phyloP scores from a whole-genome alignment of 2,329 filamentous ascomycete genomes.

The Pseudopyricularia cyperi region DNA sequence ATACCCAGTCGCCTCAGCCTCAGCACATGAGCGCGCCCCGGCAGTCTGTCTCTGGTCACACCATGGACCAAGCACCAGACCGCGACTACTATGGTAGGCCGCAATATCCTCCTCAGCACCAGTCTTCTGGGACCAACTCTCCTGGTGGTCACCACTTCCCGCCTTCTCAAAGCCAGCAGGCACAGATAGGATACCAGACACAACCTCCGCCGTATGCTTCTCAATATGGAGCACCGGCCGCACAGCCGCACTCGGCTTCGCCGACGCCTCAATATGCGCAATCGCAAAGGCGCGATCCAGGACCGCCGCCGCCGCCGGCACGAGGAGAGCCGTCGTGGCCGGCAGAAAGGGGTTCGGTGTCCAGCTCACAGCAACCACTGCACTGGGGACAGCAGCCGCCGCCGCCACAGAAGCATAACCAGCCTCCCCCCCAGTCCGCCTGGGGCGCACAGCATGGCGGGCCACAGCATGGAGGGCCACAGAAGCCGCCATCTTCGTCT shows the following conservation, averaged over 20 bases:
- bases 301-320: conserved; percentile 15
- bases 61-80: conserved; percentile 21
- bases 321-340: conserved; percentile 23
- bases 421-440: conserved; percentile 20
- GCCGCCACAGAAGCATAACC: conserved; percentile 18
- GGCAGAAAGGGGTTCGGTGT: conserved; percentile 10
- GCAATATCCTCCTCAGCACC: conserved; percentile 17
- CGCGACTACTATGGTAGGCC: conserved; percentile 36
- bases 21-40: conserved; percentile 33
- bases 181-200: conserved; percentile 12
- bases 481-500: conserved; percentile 20
- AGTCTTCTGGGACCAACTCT: conserved; percentile 16
- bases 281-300: conserved; percentile 28
- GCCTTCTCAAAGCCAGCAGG: conserved; percentile 5
- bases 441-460: conserved; percentile 24
- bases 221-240: conserved; percentile 28
- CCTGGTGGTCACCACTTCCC: conserved; percentile 10
- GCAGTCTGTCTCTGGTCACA: conserved; percentile 23
- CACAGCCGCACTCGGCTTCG: conserved; percentile 30
- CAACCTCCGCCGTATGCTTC: conserved; percentile 21
- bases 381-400: conserved; percentile 16
- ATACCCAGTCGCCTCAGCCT: conserved; percentile 33
- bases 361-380: conserved; percentile 9
- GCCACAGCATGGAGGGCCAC: conserved; percentile 20
- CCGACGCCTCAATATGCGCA: conserved; percentile 45